Evolutionary conservation across 495 filamentous ascomycete genomes (phyloP).

Genomic region (Aspergillus coremiiformis): DNA sequence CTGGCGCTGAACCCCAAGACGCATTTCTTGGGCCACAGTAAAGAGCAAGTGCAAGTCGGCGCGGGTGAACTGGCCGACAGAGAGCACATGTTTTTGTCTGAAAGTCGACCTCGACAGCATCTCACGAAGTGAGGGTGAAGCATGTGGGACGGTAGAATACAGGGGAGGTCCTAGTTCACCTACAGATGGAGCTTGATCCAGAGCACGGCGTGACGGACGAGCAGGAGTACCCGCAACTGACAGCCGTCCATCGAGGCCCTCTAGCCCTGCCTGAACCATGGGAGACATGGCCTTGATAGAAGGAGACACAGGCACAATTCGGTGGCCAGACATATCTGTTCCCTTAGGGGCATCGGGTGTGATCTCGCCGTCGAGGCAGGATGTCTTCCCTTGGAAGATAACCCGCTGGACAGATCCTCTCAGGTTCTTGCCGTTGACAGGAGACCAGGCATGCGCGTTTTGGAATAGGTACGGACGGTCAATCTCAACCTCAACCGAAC

Average conservation of each 20-base stretch:
- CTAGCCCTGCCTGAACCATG: constrained; percentile 34
- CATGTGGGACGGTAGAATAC: constrained; percentile 34
- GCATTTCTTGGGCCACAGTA: constrained; percentile 94
- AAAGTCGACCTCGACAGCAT: constrained; percentile 75
- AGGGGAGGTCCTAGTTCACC: constrained; percentile 51
- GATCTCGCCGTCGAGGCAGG: constrained; percentile 66
- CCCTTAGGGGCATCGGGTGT: constrained; percentile 51
- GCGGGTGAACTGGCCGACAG: constrained; percentile 80
- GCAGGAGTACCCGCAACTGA: constrained; percentile 39
- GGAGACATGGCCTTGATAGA: constrained; percentile 45
- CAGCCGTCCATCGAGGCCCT: constrained; percentile 39
- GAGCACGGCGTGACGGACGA: constrained; percentile 24
- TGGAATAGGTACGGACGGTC: constrained; percentile 57
- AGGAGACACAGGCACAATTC: constrained; percentile 50
- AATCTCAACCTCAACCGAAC: constrained; percentile 69
- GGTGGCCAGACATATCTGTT: constrained; percentile 70
- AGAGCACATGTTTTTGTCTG: constrained; percentile 78
- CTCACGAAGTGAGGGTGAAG: constrained; percentile 55
- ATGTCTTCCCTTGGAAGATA: constrained; percentile 67
- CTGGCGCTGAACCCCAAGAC: constrained; percentile 80
- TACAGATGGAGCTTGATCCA: constrained; percentile 24
- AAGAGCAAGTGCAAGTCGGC: constrained; percentile 87
- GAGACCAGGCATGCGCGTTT: constrained; percentile 56
- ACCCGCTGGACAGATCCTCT: constrained; percentile 70
- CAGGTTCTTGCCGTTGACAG: constrained; percentile 64